Conservation (phyloP, 176 grass and related monocot species). For the Saccharum spontaneum region DNA sequence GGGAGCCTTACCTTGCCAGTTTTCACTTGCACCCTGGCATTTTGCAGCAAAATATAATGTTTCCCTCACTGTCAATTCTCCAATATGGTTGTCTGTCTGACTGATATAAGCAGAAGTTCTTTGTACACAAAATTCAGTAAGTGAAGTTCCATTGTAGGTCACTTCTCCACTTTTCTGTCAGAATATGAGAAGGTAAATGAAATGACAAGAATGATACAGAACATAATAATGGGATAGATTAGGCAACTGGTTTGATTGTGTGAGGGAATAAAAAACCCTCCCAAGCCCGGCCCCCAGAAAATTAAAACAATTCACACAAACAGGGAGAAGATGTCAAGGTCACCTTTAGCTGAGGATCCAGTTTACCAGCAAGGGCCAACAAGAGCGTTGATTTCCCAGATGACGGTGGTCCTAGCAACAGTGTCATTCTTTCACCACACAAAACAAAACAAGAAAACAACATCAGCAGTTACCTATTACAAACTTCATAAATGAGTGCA, state of each 20-base stretch:
- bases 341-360: conserved; percentile 72
- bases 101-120: conserved; percentile 83
- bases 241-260: not conserved
- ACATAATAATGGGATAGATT: not conserved
- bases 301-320: not conserved
- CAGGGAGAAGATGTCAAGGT: not conserved
- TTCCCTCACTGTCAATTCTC: conserved; percentile 74
- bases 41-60: conserved; percentile 70
- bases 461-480: not conserved
- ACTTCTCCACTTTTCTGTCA: conserved; percentile 59
- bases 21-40: conserved; percentile 73
- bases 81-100: conserved; percentile 75
- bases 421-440: conserved; percentile 58
- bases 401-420: conserved; percentile 69
- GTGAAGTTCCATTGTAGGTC: conserved; percentile 51
- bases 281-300: not conserved
- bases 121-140: conserved; percentile 66
- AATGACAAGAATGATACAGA: not conserved
- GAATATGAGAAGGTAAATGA: not conserved
- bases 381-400: conserved; percentile 78
- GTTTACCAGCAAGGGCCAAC: conserved; percentile 59
- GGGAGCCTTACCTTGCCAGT: conserved; percentile 50
- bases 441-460: not conserved
- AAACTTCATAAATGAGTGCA: not conserved
- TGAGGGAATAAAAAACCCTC: not conserved